Base-by-base conservation (phyloP, 306 rosid species). In the Neltuma alba region DNA sequence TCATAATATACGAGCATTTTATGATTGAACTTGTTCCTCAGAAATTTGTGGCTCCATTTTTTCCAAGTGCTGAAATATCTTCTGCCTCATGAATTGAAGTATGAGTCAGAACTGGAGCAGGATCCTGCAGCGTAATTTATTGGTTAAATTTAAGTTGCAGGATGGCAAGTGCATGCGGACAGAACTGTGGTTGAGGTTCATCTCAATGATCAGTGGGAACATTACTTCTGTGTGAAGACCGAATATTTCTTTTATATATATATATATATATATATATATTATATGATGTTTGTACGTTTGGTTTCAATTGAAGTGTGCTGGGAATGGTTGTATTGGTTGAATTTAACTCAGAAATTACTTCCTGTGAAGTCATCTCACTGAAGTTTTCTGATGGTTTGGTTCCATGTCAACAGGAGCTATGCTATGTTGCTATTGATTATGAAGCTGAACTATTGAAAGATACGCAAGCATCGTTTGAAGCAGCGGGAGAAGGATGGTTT, bases 371-470 rank as follows among this genome's bases (percentile, higher is more conserved):
- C 42, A 63, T 64, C 63, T 54, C 36, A 50, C 72, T 45, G 72
- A 69, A 81, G 63, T 80, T 75, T 76, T 30, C 63, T 83, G 40
- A 77, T 87, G 40, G 63, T 78, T 70, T 76, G 76, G 71, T 74
- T 78, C 25, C 72, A 74, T 72, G 74, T 16, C 6, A 74, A 75
- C 93, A 94, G 97, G 88, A 91, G 16, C 88, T 94, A 60, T 94
- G 99, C 76, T 92, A 91, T 58, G 97, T 89, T 76, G 97, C 99
- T 38, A 81, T 75, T 74, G 99, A 94, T 81, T 94, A 92, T 81
- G 95, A 91, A 85, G 97, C 97, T 65, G 97, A 94, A 86, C 86
- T 86, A 33, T 70, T 61, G 15, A 92, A 89, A 82, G 81, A 92
- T 77, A 89, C 95, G 36, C 55, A 77, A 85, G 93, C 90, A 60